Conservation (phyloP, 176 grass and related monocot genomes). For the Zea mays region Zm-B73-REFERENCE-NAM-5.0 NC_050096.1:44138501-44139000, state of each 20-base stretch:
- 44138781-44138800: slow-evolving; percentile 6
- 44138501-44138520: slow-evolving; percentile 89
- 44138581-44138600: background rate
- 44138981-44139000: slow-evolving; percentile 7
- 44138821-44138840: slow-evolving; percentile 17
- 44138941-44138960: slow-evolving; percentile 6
- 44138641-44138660: background rate
- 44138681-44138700: background rate
- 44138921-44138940: slow-evolving; percentile 1
- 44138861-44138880: slow-evolving; percentile 5
- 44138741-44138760: slow-evolving; percentile 4
- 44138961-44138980: slow-evolving; percentile 24
- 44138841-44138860: slow-evolving; percentile 12
- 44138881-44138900: background rate
- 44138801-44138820: background rate
- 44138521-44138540: slow-evolving; percentile 92
- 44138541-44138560: slow-evolving; percentile 75
- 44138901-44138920: background rate
- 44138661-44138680: background rate
- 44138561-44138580: background rate
- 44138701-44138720: slow-evolving; percentile 16
- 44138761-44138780: background rate
- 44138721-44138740: slow-evolving; percentile 1
- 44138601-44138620: background rate
- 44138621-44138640: slow-evolving; percentile 14